phyloP scores from a whole-genome alignment of 225 moss, liverwort and hornwort genomes.

The Straminergon stramineum region DNA sequence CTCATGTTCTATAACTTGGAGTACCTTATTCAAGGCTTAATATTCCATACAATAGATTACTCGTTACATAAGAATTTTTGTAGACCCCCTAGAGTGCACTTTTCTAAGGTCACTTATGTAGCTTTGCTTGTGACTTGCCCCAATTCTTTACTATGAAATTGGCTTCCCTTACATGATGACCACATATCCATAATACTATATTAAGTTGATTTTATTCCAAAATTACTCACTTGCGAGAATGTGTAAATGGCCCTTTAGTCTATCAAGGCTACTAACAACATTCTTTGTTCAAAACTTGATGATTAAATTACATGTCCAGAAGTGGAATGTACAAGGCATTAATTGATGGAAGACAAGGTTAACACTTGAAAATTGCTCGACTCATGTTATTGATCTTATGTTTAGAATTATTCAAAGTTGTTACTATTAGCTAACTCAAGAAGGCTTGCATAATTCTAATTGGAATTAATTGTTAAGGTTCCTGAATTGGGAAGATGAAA shows the following conservation, averaged over 20 bases:
- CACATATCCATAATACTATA: not conserved
- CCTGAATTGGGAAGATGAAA: not conserved
- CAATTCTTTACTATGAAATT: not conserved
- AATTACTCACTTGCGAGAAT: not conserved
- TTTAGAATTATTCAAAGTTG: not conserved
- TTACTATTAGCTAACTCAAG: not conserved
- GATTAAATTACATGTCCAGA: conserved; percentile 20
- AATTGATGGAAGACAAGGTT: conserved; percentile 33
- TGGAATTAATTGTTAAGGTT: not conserved
- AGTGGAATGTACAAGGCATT: conserved; percentile 47
- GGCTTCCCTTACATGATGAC: not conserved
- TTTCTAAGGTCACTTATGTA: not conserved
- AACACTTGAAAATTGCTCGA: conserved; percentile 28
- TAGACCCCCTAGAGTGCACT: not conserved
- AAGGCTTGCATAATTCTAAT: not conserved
- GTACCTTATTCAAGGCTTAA: conserved; percentile 17
- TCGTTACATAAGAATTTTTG: not conserved
- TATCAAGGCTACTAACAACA: conserved; percentile 24
- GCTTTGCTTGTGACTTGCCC: not conserved
- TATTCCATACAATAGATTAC: not conserved
- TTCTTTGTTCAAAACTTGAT: conserved; percentile 48
- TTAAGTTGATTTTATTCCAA: not conserved
- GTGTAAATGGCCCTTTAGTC: not conserved
- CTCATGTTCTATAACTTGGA: conserved; percentile 13
- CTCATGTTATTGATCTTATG: not conserved